Evolutionary conservation across 768 basidiomycete genomes (phyloP), one percentile per base, ranked within the genome.

Genomic region (Chalciporus pseudorubinellus): DNA sequence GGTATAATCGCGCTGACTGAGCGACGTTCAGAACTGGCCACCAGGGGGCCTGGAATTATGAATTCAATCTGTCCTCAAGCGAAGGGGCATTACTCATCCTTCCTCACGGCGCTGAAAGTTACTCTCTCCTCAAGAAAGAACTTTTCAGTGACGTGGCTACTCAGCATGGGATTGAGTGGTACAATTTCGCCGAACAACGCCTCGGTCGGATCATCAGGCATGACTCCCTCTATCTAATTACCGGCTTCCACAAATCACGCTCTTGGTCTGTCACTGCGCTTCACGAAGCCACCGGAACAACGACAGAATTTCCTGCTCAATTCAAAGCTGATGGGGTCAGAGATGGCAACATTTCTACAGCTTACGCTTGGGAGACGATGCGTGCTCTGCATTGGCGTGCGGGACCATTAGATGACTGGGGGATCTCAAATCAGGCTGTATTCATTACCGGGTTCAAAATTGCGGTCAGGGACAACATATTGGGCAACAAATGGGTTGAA

Each of bases 11-110:
- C 9, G 11, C 28, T 18, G 3, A 39, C 38, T 18, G 26, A 9
- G 26, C 9, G 9, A 28, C 9, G 9, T 28, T 39, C n/a, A 39
- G 46, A 39, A 19, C 24, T 10, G 33, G 20, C 31, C n/a, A 26
- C 26, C 2, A 9, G 6, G 40, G 31, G 7, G 52, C 34, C 22
- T 20, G 39, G 10, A 48, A 22, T 1, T 57, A 54, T 9, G 52
- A 59, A 6, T 57, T 59, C 7, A 48, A 9, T 34, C 52, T 51
- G 11, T 49, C 61, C 20, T 55, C 57, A 4, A 44, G 19, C 8
- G 63, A 68, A 57, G 70, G 67, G 16, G 65, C 72, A 6, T 49
- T 71, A 6, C 52, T 72, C 9, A 49, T 64, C 12, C 60, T 71
- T 40, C 69, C 70, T 1, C 55, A 68, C 11, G 70, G 69, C 1